These are phyloP conservation scores for Setaria viridis DNA, from an alignment of 202 grass and related monocot species.

Conservation along the genomic window DNA sequence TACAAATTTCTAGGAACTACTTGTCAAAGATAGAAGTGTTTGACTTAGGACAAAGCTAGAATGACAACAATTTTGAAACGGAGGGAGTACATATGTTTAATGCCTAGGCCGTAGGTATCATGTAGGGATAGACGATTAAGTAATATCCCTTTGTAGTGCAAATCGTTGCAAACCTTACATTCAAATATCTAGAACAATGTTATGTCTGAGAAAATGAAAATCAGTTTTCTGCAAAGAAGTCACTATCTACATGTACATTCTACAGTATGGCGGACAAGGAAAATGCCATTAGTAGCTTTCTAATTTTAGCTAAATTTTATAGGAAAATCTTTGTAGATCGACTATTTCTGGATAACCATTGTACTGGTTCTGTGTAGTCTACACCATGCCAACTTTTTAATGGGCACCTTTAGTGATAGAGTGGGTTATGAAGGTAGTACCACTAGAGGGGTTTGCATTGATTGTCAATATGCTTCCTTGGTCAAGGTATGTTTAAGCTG, in stretches of 20 bases:
- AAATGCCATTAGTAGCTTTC: background rate
- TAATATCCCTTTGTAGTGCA: background rate
- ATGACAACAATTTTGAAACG: background rate
- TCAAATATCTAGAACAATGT: background rate
- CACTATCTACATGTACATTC: background rate
- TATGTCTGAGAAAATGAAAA: background rate
- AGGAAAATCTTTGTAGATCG: background rate
- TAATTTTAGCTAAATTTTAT: background rate
- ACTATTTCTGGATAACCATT: background rate
- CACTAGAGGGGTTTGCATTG: background rate
- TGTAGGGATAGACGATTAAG: background rate
- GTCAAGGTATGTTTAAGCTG: background rate
- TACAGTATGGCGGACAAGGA: background rate
- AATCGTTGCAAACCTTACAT: background rate
- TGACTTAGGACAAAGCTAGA: background rate
- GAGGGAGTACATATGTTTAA: background rate
- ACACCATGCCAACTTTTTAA: background rate
- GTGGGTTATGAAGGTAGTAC: slow-evolving; percentile 11
- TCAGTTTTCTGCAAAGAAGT: background rate
- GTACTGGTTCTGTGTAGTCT: background rate
- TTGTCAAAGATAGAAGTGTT: background rate
- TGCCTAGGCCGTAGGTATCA: background rate
- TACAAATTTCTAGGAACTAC: background rate
- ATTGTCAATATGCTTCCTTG: slow-evolving; percentile 4
- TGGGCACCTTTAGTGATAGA: background rate